phyloP scores from a whole-genome alignment of 805 yeast genomes.

The Candida suzukii region DNA sequence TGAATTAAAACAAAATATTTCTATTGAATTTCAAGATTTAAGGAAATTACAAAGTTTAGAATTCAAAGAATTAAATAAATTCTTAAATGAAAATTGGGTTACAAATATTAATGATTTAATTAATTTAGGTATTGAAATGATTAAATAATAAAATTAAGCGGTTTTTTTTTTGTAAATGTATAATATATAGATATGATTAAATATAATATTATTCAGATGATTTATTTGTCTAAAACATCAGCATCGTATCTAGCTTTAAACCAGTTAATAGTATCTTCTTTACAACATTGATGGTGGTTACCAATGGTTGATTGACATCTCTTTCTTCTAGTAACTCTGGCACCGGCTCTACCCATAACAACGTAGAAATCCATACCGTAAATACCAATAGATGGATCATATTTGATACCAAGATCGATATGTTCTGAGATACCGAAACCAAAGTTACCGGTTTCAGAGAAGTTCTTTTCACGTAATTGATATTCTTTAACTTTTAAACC shows the following conservation, averaged over 20 bases:
- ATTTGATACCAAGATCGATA: conserved; percentile 99
- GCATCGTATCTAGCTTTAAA: conserved; percentile 99
- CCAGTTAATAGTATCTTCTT: conserved; percentile 95
- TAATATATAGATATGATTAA: conserved; percentile 1
- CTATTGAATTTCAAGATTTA: conserved; percentile 31
- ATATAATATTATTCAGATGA: conserved; percentile 2
- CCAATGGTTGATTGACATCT: conserved; percentile 85
- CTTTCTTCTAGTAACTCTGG: conserved; percentile 98
- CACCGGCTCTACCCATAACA: conserved; percentile 99
- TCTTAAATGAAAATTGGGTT: conserved; percentile 43
- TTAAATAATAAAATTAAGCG: conserved; percentile 15
- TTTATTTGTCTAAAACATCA: conserved; percentile 81
- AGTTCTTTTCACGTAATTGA: conserved; percentile 91
- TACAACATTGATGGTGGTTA: conserved; percentile 84
- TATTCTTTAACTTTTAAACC: conserved; percentile 99
- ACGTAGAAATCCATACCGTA: conserved; percentile 99
- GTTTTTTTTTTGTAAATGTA: too few species aligned
- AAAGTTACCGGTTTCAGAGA: conserved; percentile 98
- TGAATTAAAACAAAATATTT: conserved; percentile 28
- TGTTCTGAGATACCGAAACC: conserved; percentile 99
- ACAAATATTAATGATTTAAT: conserved; percentile 35
- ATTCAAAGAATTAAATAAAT: conserved; percentile 36
- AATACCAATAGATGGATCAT: conserved; percentile 98
- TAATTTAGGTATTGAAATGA: conserved; percentile 30
- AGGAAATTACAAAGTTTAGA: conserved; percentile 38